Base-by-base conservation (phyloP, 352 stramenopile species). In the Pythium grandisporangium region DNA sequence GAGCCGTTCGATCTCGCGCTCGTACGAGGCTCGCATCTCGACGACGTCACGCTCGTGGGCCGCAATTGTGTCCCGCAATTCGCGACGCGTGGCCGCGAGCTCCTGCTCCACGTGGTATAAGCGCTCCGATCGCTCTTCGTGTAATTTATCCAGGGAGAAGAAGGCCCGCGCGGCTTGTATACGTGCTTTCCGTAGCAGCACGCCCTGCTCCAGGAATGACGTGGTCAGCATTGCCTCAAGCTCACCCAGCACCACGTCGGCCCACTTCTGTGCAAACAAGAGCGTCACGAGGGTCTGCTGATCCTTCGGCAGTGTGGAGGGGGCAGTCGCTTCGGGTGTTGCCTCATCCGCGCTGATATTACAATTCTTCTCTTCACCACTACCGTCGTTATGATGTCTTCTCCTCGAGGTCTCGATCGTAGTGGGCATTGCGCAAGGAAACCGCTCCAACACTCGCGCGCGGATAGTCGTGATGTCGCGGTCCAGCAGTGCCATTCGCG, bases 211-310 rank as follows among this genome's bases (percentile, higher is more conserved):
- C 0, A 97, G 53, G 34, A 93, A 97, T 0, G 79, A 87, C 4
- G 82, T 71, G 10, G 66, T 84, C 12, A 96, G 71, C 75, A 96
- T 93, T 3, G 66, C 67, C 38, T 92, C 75, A 1, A 97, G 64
- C 43, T 96, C 84, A 4, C 80, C 83, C 0, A 95, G 53, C 14
- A 91, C 56, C 3, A 96, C 51, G 43, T 97, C 84, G 7, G 86
- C 67, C 83, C 86, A 96, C 40, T 97, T 96, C 41, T 96, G 83
- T 39, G 87, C 76, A 26, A 93, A 96, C 6, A 95, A 47, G 13
- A 87, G 66, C 21, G 61, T 71, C 2, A 69, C 66, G 3, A 96
- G 63, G 0, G 44, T 26, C 13, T 65, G 66, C 22, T 66, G 66
- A 8, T 51, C 37, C 6, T 49, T 33, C 7, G 8, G 22, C 19